Conservation (phyloP, 78 protist species). For the Cyanophora paradoxa region DNA sequence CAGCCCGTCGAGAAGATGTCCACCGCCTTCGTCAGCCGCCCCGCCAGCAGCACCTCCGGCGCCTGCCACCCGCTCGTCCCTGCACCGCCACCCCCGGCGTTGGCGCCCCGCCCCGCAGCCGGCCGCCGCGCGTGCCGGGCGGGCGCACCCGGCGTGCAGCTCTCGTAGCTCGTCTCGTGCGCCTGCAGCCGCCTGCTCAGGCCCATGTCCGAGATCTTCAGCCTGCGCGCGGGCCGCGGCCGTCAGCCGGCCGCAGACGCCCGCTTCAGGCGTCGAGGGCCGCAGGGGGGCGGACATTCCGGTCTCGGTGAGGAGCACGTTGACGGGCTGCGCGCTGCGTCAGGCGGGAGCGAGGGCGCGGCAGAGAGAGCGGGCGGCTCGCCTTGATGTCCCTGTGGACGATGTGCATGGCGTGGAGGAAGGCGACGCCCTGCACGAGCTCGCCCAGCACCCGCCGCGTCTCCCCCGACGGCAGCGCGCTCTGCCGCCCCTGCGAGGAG, state of each 20-base stretch:
- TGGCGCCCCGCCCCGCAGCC: too few relatives aligned
- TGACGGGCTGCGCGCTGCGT: too few relatives aligned
- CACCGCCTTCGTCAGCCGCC: conserved; percentile 47
- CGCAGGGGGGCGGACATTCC: too few relatives aligned
- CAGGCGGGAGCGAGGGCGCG: too few relatives aligned
- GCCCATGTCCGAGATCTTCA: conserved; percentile 45
- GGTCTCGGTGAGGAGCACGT: background rate
- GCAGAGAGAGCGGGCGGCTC: too few relatives aligned
- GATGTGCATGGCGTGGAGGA: conserved; percentile 45
- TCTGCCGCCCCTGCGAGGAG: background rate
- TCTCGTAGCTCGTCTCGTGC: too few relatives aligned
- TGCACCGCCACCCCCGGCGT: too few relatives aligned
- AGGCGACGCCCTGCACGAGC: conserved; percentile 22
- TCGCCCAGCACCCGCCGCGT: background rate
- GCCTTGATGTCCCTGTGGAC: conserved; percentile 46
- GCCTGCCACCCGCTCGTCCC: conserved; percentile 81
- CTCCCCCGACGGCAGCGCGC: background rate
- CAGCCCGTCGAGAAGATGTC: conserved; percentile 76
- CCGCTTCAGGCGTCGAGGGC: too few relatives aligned
- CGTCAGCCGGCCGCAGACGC: too few relatives aligned
- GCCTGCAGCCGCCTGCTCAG: background rate
- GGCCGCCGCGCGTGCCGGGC: conserved; percentile 9
- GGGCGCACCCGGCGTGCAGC: too few relatives aligned
- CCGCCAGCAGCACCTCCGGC: conserved; percentile 54
- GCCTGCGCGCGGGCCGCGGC: background rate